A percentile compares a stretch with the other conserved stretches of the same genome.
These are phyloP conservation scores for Gossypium herbaceum DNA, from an alignment of 345 rosid genomes.

Conservation along the genomic window DNA sequence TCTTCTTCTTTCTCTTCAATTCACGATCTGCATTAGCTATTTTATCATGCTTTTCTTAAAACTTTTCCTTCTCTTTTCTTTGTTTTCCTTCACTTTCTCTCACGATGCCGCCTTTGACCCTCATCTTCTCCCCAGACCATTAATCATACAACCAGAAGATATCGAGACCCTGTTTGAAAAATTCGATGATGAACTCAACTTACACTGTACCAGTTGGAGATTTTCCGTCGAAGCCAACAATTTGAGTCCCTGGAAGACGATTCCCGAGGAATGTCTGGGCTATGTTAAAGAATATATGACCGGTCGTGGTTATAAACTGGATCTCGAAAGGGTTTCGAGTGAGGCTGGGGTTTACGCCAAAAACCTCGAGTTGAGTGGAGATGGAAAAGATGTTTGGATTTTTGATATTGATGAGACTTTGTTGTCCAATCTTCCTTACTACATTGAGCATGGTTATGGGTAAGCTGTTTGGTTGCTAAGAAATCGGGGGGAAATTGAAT, in stretches of 20 bases:
- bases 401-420: slow-evolving; percentile 91
- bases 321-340: slow-evolving; percentile 55
- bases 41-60: slow-evolving; percentile 33
- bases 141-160: slow-evolving; percentile 46
- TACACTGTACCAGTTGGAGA: slow-evolving; percentile 89
- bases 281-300: slow-evolving; percentile 62
- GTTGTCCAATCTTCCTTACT: slow-evolving; percentile 87
- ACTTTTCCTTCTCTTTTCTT: slow-evolving; percentile 33
- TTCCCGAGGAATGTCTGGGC: slow-evolving; percentile 64
- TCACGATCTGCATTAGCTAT: not conserved
- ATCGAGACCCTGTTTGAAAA: slow-evolving; percentile 31
- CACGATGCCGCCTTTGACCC: slow-evolving; percentile 33
- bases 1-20: not conserved
- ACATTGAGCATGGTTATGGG: slow-evolving; percentile 76
- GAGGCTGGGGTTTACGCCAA: slow-evolving; percentile 62
- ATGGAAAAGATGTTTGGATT: slow-evolving; percentile 81
- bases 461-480: slow-evolving; percentile 27
- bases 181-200: slow-evolving; percentile 39
- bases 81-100: slow-evolving; percentile 32
- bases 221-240: slow-evolving; percentile 80
- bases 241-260: slow-evolving; percentile 72
- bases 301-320: slow-evolving; percentile 60
- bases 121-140: slow-evolving; percentile 49
- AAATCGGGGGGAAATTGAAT: not conserved
- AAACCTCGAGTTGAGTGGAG: slow-evolving; percentile 44